Base-by-base conservation (phyloP, 306 rosid species). In the Cucurbita moschata region DNA sequence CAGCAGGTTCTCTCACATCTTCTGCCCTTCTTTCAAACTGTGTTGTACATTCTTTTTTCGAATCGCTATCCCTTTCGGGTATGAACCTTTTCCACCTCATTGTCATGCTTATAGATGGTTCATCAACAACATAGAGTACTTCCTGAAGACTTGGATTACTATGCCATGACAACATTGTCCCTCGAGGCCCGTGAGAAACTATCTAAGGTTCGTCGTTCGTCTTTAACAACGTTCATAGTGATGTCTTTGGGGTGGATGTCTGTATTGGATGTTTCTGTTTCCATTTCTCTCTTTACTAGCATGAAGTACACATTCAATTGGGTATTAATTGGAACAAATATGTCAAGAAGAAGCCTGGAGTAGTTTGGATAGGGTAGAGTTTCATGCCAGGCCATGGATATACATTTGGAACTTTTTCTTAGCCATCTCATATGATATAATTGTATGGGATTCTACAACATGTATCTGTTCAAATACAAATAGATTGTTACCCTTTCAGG, bases 131-230 rank as follows among this genome's bases (percentile, higher is more conserved):
- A 94, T 79, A 90, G 80, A 83, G 85, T 77, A 50, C 93, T 94
- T 78, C 91, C 98, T 26, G 97, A 85, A 67, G 94, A 85, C 85
- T 77, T 94, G 84, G 92, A 94, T 84, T 94, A 88, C 82, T 46
- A 85, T 71, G 81, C 96, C 52, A 89, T 94, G 91, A 89, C 90
- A 72, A 89, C 91, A 42, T 78, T 94, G 86, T 94, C 92, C 52
- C 86, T 74, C 76, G 98, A 94, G 84, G 88, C 98, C 46, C 96
- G 97, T 0, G 98, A 94, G 79, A 90, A 94, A 77, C 86, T 90
- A 76, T 84, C 98, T 38, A 94, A 94, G 97, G 98, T 94, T 66
- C 70, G 87, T 82, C 43, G 98, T 94, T 66, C 70, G 87, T 82
- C 43, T 49, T 12, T 13, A 68, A 50, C 18, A 16, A 47, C 74